These are phyloP conservation scores for Diaporthe citrichinensis DNA, from an alignment of 2,329 filamentous ascomycete species.

Conservation along the genomic window DNA sequence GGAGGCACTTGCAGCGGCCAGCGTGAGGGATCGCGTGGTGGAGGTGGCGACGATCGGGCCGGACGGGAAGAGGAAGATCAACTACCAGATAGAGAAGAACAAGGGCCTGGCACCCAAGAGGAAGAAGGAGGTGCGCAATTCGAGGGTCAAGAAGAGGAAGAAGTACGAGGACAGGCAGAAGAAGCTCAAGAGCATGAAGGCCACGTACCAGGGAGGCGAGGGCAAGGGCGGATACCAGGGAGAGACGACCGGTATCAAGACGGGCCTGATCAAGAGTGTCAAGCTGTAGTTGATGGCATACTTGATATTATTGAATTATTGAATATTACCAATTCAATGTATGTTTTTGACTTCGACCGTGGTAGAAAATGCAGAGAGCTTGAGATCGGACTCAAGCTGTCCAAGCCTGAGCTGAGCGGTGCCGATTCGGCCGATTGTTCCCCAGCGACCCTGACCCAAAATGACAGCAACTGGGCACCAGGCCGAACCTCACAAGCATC, in stretches of 20 bases:
- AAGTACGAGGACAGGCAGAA: conserved; percentile 98
- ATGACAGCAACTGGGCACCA: conserved; percentile 33
- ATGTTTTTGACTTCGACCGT: not conserved
- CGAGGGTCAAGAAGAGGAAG: conserved; percentile 97
- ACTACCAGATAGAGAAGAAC: conserved; percentile 96
- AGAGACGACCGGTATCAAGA: conserved; percentile 96
- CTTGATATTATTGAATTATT: not conserved
- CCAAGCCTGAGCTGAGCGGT: conserved; percentile 1
- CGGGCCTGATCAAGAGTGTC: conserved; percentile 90
- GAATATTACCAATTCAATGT: not conserved
- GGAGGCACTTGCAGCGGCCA: conserved; percentile 71
- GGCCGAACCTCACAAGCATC: not conserved
- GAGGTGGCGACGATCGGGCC: conserved; percentile 79
- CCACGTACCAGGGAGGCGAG: conserved; percentile 88
- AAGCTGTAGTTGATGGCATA: conserved; percentile 75
- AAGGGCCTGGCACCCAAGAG: conserved; percentile 91
- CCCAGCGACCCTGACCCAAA: conserved; percentile 18
- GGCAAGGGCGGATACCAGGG: conserved; percentile 89
- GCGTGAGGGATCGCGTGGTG: conserved; percentile 74
- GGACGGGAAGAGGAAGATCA: conserved; percentile 93
- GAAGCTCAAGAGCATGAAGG: conserved; percentile 90
- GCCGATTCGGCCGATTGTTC: conserved; percentile 36
- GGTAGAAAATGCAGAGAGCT: not conserved
- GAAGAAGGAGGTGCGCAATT: conserved; percentile 95
- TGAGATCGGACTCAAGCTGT: not conserved